phyloP scores from a whole-genome alignment of 2,329 filamentous ascomycete genomes.

The Stemphylium vesicarium region DNA sequence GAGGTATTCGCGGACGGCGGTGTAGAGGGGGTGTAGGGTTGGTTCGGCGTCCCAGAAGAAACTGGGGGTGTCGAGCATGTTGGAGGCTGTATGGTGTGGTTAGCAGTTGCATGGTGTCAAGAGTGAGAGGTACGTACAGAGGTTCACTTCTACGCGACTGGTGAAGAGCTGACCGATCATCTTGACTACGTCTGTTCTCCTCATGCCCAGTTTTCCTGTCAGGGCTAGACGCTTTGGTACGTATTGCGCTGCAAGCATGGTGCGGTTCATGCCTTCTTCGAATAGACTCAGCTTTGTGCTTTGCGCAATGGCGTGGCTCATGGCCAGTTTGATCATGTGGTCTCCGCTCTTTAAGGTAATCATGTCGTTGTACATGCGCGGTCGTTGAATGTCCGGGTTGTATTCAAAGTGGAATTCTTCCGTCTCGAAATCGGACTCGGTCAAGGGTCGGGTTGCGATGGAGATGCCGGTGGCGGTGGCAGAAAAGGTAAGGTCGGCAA shows the following conservation, averaged over 20 bases:
- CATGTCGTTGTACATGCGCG: conserved; percentile 98
- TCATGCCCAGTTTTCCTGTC: conserved; percentile 90
- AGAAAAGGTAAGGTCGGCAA: conserved; percentile 92
- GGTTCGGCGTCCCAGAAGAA: conserved; percentile 99
- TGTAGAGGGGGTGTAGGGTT: conserved; percentile 91
- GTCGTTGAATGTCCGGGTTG: conserved; percentile 81
- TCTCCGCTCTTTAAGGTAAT: conserved; percentile 93
- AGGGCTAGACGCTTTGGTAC: conserved; percentile 88
- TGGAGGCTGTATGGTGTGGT: conserved; percentile 68
- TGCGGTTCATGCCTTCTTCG: conserved; percentile 92
- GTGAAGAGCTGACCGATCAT: conserved; percentile 91
- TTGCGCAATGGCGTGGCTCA: conserved; percentile 96
- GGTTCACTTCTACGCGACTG: conserved; percentile 93
- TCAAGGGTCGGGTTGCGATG: conserved; percentile 78
- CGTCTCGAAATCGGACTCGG: conserved; percentile 92
- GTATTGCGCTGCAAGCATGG: conserved; percentile 91
- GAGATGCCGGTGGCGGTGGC: conserved; percentile 69
- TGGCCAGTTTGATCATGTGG: conserved; percentile 98
- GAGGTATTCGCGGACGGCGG: conserved; percentile 92
- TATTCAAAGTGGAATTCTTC: conserved; percentile 99
- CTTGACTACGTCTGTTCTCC: conserved; percentile 86
- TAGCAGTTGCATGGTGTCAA: background rate
- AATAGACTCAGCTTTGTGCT: conserved; percentile 97
- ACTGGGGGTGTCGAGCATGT: conserved; percentile 93
- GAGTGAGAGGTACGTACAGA: conserved; percentile 70